Evolutionary conservation across 805 yeast genomes (phyloP), one percentile per base, ranked within the genome.

Genomic region (Yamadazyma takamatsuzukensis): DNA sequence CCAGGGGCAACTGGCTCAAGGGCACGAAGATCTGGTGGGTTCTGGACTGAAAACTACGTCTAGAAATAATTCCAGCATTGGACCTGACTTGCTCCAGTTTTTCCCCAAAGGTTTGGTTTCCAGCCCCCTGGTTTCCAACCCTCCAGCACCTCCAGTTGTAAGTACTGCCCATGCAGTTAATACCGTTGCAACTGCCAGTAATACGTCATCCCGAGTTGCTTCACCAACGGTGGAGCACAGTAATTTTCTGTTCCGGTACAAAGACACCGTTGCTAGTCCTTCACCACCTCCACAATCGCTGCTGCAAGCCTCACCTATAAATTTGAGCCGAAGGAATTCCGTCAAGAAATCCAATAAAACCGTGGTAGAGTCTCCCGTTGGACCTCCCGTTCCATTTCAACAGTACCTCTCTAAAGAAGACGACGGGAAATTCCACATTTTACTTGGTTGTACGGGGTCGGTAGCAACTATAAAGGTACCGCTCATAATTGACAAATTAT

Each of bases 401-500:
- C 79, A 83, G 43, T 83, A 77, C 53, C 66, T 84, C 37, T 74
- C 76, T 34, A 78, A 78, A 47, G 57, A 82, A 55, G 93, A 86
- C 53, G 95, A 86, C 53, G 83, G 80, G 27, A 89, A 88, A 51
- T 70, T 86, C 36, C 98, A 93, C 56, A 80, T 93, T 27, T 65
- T 93, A 36, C 68, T 93, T 26, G 98, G 94, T 13, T 95, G 94
- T 13, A 86, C 97, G 1, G 98, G 98, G 1, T 84, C 95, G 2
- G 97, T 93, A 3, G 98, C 98, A 4, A 86, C 97, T 2, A 87
- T 93, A 42, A 93, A 93, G 56, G 80, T 93, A 15, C 96, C 96
- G 0, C 58, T 83, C 44, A 87, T 93, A 24, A 86, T 93, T 43
- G 95, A 83, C 51, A 86, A 87, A 54, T 69, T 93, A 30, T 82